These are phyloP conservation scores for Emergomyces orientalis DNA, from an alignment of 2,329 filamentous ascomycete genomes.

Conservation along the genomic window DNA sequence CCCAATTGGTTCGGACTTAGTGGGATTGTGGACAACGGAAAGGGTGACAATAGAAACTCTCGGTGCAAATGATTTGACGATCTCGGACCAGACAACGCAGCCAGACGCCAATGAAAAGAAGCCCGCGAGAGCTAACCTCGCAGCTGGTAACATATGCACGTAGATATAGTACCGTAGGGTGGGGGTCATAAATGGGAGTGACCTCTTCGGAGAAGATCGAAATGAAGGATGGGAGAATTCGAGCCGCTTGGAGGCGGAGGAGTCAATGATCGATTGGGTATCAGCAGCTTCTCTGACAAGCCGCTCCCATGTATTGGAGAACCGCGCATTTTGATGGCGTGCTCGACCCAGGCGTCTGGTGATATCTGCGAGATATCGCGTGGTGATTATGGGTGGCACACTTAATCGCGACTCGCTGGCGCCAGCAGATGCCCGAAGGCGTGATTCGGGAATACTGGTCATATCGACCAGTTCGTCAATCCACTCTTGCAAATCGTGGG, in stretches of 20 bases:
- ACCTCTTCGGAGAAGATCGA: constrained; percentile 34
- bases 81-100: constrained; percentile 85
- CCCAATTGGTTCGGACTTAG: constrained; percentile 64
- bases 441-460: constrained; percentile 56
- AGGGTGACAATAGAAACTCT: constrained; percentile 59
- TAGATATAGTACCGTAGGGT: constrained; percentile 72
- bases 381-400: constrained; percentile 76
- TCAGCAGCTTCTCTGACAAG: constrained; percentile 65
- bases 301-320: constrained; percentile 74
- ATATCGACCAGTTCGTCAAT: constrained; percentile 86
- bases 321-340: constrained; percentile 72
- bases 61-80: constrained; percentile 73
- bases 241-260: constrained; percentile 67
- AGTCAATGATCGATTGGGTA: constrained; percentile 74
- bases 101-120: constrained; percentile 66
- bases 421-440: constrained; percentile 32
- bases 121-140: constrained; percentile 55
- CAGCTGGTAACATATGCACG: constrained; percentile 60
- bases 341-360: constrained; percentile 74
- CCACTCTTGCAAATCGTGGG: constrained; percentile 75
- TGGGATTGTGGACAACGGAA: constrained; percentile 54
- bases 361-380: constrained; percentile 84
- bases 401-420: constrained; percentile 33
- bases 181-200: constrained; percentile 51
- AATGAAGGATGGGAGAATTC: constrained; percentile 58